Base-by-base conservation (phyloP, 2,329 filamentous ascomycete genomes). In the Fusarium metavorans region DNA sequence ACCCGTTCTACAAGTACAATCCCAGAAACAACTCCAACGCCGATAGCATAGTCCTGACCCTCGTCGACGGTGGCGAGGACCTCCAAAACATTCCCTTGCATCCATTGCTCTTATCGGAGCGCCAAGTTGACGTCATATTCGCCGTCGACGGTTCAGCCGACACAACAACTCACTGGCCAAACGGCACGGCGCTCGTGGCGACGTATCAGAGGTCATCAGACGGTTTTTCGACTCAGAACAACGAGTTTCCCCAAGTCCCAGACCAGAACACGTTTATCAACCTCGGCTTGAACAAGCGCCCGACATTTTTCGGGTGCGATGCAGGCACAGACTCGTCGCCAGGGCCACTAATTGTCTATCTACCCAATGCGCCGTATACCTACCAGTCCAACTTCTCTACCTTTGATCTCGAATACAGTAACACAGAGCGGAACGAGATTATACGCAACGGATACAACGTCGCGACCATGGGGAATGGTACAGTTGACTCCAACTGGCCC, bases 221-320 rank as follows among this genome's bases (percentile, higher is more conserved):
- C 71, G 70, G 80, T 30, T 86, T 85, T 14, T 83, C 85, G 10
- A 84, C 86, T 50, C 94, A 95, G 80, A 89, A 89, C 60, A 94
- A 92, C 2, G 84, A 87, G 1, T 97, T 97, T 84, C 94, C 94
- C 0, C 83, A 87, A 2, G 85, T 97, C 1, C 94, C 94, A 0
- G 92, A 93, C 71, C 84, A 88, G 61, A 93, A 95, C 83, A 95
- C 94, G 0, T 94, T 97, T 80, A 86, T 96, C 74, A 95, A 95
- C 80, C 86, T 94, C 0, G 92, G 92, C 5, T 50, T 96, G 7
- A 96, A 95, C 86, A 89, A 86, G 68, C 88, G 87, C 6, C 94
- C 94, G 0, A 92, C 92, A 1, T 95, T 97, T 86, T 97, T 97
- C 80, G 94, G 94, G 52, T 97, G 94, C 83, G 85, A 94, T 80